A percentile compares a stretch with the other conserved stretches of the same genome.
phyloP scores from a whole-genome alignment of 2,329 filamentous ascomycete genomes.

The Neonectria faginata region DNA sequence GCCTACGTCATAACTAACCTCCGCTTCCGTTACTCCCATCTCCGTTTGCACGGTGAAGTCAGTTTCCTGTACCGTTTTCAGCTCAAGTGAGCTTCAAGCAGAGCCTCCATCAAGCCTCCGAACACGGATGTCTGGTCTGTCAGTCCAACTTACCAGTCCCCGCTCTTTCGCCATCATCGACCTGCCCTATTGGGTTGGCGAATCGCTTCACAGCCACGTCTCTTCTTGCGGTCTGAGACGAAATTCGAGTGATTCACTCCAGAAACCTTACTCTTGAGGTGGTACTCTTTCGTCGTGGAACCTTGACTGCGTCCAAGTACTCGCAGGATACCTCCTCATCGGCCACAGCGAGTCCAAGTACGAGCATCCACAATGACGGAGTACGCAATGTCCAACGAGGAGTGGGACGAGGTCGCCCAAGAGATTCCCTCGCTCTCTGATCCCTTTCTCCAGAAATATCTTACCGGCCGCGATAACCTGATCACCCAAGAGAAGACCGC shows the following conservation, averaged over 20 bases:
- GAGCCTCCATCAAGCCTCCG: constrained; percentile 15
- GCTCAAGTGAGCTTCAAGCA: constrained; percentile 7
- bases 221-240: constrained; percentile 6
- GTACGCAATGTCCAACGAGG: constrained; percentile 61
- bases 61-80: no score
- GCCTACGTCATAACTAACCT: constrained; percentile 16
- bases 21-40: neutral
- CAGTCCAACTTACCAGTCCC: constrained; percentile 5
- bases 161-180: constrained; percentile 24
- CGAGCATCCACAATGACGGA: constrained; percentile 47
- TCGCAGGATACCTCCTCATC: neutral
- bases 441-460: constrained; percentile 84
- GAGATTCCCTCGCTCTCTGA: constrained; percentile 72
- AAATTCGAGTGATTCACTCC: constrained; percentile 14
- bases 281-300: neutral
- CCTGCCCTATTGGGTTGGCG: constrained; percentile 27
- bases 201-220: neutral
- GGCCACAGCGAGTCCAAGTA: neutral
- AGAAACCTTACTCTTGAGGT: neutral
- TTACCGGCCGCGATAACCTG: constrained; percentile 79
- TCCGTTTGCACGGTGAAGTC: constrained; percentile 5
- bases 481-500: constrained; percentile 84
- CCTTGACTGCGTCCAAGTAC: neutral
- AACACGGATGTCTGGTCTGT: neutral
- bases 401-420: constrained; percentile 68